These are phyloP conservation scores for Iris pallida DNA, from an alignment of 116 monocot species.

Conservation along the genomic window DNA sequence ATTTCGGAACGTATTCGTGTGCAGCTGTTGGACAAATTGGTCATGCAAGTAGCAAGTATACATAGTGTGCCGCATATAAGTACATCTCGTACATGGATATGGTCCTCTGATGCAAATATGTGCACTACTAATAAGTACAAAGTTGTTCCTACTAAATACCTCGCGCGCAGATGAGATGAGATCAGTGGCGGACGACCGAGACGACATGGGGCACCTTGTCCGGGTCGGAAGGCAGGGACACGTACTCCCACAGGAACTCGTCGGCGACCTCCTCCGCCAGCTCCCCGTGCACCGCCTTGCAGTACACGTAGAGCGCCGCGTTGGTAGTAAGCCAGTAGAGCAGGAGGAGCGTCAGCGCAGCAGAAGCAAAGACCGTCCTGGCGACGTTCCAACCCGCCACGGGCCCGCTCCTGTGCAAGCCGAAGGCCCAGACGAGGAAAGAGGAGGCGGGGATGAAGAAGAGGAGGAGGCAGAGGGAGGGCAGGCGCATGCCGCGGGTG, in stretches of 20 bases:
- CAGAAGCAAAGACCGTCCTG: slow-evolving; percentile 28
- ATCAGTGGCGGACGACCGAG: slow-evolving; percentile 37
- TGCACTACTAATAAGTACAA: no score
- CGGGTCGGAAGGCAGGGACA: slow-evolving; percentile 50
- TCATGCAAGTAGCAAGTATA: no score
- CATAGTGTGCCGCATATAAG: no score
- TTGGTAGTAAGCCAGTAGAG: slow-evolving; percentile 35
- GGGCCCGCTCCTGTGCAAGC: slow-evolving; percentile 2
- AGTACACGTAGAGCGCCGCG: slow-evolving; percentile 53
- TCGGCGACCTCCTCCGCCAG: slow-evolving; percentile 53
- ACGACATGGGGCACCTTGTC: slow-evolving; percentile 45
- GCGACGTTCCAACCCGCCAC: slow-evolving; percentile 18
- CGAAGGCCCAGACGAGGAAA: slow-evolving; percentile 26
- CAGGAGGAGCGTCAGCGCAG: slow-evolving; percentile 24
- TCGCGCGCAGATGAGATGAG: background rate
- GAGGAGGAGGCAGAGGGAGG: slow-evolving; percentile 23
- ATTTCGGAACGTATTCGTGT: no score
- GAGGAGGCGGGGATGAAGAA: slow-evolving; percentile 28
- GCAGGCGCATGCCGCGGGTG: slow-evolving; percentile 29
- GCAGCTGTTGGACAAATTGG: no score
- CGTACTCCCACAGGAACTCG: slow-evolving; percentile 52
- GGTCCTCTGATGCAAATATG: no score
- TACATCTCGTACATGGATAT: no score
- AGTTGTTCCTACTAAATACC: background rate
- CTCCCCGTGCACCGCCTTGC: slow-evolving; percentile 66